These are phyloP conservation scores for Beauveria medogensis DNA, from an alignment of 2,329 filamentous ascomycete species.

Conservation along the genomic window DNA sequence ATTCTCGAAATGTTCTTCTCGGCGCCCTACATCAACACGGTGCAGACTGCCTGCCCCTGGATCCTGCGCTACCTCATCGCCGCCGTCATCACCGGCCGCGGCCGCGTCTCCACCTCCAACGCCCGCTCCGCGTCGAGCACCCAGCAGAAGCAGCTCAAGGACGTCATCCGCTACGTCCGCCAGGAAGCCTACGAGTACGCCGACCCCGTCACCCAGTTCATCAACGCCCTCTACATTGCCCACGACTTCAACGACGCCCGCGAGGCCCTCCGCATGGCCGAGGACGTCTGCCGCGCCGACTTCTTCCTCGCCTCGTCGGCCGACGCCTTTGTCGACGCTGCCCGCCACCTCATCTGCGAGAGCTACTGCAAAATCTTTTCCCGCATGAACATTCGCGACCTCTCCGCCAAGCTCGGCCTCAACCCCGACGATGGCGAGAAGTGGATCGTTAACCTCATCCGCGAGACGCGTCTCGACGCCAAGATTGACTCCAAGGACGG, in stretches of 20 bases:
- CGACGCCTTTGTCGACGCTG: conserved; percentile 87
- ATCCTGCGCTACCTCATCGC: conserved; percentile 88
- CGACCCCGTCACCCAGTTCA: conserved; percentile 92
- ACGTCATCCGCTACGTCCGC: conserved; percentile 87
- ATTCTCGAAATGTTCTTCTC: conserved; percentile 97
- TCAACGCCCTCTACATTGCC: conserved; percentile 90
- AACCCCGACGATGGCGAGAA: conserved; percentile 96
- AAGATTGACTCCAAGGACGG: conserved; percentile 99
- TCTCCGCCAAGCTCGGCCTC: conserved; percentile 84
- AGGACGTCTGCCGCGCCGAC: conserved; percentile 84
- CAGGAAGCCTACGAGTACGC: conserved; percentile 97
- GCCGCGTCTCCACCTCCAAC: conserved; percentile 69
- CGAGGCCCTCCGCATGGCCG: conserved; percentile 81
- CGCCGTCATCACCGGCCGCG: conserved; percentile 89
- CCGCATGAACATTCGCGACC: conserved; percentile 94
- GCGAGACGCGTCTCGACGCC: conserved; percentile 92
- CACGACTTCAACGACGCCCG: conserved; percentile 81
- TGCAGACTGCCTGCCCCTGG: conserved; percentile 97
- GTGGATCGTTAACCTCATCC: conserved; percentile 99
- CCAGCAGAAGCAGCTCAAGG: conserved; percentile 98
- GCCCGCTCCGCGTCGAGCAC: conserved; percentile 65
- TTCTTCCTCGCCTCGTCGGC: conserved; percentile 87
- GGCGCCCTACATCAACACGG: conserved; percentile 96
- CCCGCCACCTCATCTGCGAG: conserved; percentile 94
- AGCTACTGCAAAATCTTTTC: conserved; percentile 99